Percentiles rank a stretch among this genome's conserved stretches.
These are phyloP conservation scores for Climacium dendroides DNA, from an alignment of 225 moss, liverwort and hornwort genomes.

Conservation along the genomic window DNA sequence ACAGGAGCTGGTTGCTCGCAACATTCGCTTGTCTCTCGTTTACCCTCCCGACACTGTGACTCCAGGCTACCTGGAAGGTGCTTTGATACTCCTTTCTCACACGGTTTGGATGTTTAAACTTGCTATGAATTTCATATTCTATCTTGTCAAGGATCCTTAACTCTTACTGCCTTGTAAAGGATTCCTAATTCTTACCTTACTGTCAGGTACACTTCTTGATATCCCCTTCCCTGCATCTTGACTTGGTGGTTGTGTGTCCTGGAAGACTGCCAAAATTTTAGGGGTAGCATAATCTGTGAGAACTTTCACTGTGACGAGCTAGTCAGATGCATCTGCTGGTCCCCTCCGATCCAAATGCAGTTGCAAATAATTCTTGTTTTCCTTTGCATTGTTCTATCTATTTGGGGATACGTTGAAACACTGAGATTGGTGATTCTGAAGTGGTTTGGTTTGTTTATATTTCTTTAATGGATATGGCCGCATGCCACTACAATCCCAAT, in stretches of 20 bases:
- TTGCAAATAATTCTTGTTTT: neutral
- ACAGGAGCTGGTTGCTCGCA: slow-evolving; percentile 61
- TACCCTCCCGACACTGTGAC: slow-evolving; percentile 85
- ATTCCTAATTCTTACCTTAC: neutral
- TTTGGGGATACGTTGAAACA: neutral
- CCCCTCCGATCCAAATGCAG: neutral
- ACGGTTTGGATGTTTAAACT: neutral
- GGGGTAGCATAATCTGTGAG: neutral
- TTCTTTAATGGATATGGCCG: neutral
- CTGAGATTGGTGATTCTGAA: neutral
- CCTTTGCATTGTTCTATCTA: neutral
- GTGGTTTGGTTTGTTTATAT: neutral
- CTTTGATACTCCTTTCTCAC: neutral
- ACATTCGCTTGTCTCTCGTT: slow-evolving; percentile 69
- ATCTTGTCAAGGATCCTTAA: neutral
- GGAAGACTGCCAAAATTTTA: neutral
- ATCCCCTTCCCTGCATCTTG: neutral
- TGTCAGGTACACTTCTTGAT: neutral
- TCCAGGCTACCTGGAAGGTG: slow-evolving; percentile 69
- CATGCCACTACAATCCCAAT: neutral
- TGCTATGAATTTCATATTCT: neutral
- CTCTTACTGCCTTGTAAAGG: neutral
- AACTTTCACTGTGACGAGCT: neutral
- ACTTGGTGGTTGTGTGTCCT: neutral
- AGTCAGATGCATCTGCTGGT: neutral